Conservation (phyloP, 176 grass and related monocot species). For the Dactylis glomerata region DNA sequence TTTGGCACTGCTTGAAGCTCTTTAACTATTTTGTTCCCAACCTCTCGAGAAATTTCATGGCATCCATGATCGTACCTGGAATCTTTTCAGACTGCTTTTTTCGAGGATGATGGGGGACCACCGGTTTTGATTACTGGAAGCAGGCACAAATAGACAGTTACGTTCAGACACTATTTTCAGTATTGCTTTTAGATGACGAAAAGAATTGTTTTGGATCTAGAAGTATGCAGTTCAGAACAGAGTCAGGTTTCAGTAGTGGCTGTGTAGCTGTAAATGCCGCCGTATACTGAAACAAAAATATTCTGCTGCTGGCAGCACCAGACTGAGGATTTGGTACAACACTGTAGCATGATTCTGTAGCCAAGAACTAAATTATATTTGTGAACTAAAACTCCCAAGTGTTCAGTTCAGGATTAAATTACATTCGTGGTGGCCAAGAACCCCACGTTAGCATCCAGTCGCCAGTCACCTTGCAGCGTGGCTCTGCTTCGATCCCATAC, state of each 20-base stretch:
- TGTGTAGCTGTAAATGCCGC: not conserved
- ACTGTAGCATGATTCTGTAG: slow-evolving; percentile 22
- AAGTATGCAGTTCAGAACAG: not conserved
- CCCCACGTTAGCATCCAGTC: slow-evolving; percentile 8
- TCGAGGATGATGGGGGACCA: too few species aligned
- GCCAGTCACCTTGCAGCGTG: not conserved
- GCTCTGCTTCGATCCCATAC: not conserved
- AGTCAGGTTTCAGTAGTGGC: not conserved
- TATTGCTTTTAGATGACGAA: not conserved
- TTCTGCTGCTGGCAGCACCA: not conserved
- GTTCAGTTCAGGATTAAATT: not conserved
- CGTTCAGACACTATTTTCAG: not conserved
- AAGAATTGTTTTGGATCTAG: not conserved
- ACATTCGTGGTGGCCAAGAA: slow-evolving; percentile 1
- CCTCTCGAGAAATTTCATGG: not conserved
- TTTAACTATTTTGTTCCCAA: not conserved
- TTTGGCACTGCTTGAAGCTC: not conserved
- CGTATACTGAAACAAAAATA: not conserved
- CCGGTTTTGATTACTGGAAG: too few species aligned
- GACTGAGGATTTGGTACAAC: slow-evolving; percentile 22
- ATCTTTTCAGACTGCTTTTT: too few species aligned
- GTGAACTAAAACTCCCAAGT: slow-evolving; percentile 37
- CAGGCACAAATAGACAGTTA: too few species aligned
- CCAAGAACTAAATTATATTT: too few species aligned
- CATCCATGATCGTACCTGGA: not conserved